phyloP scores from a whole-genome alignment of 129 eudicot genomes.

The Helichrysum umbraculigerum region DNA sequence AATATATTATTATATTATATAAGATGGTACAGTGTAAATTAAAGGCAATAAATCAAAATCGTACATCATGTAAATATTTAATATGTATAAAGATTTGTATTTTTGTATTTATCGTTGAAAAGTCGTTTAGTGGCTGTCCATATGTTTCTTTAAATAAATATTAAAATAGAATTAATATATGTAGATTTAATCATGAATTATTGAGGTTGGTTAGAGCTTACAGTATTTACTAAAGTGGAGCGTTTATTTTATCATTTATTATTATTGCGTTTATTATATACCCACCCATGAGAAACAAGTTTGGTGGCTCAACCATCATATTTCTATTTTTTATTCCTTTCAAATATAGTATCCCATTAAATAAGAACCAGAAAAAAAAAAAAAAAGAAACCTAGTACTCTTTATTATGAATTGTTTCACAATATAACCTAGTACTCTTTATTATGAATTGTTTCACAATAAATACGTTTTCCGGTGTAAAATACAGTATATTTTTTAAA shows the following conservation, averaged over 20 bases:
- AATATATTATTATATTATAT: background rate
- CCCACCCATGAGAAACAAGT: constrained; percentile 26
- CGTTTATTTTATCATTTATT: constrained; percentile 32
- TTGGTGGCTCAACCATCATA: constrained; percentile 38
- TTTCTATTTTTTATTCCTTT: constrained; percentile 9
- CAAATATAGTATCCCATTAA: background rate
- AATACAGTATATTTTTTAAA: too few species aligned
- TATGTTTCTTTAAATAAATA: constrained; percentile 10
- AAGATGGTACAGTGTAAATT: background rate
- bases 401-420: too few species aligned
- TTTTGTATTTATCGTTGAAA: constrained; percentile 19
- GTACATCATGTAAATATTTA: constrained; percentile 19
- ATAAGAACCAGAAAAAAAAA: background rate
- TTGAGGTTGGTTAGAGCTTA: constrained; percentile 34
- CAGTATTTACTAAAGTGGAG: constrained; percentile 33
- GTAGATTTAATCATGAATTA: constrained; percentile 36
- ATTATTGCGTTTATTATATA: constrained; percentile 9
- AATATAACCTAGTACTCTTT: too few species aligned
- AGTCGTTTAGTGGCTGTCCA: constrained; percentile 36
- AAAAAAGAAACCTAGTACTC: background rate
- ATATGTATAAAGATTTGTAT: background rate
- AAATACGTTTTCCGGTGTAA: too few species aligned
- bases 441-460: too few species aligned
- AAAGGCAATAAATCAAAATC: constrained; percentile 1
- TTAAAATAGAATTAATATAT: constrained; percentile 20